These are phyloP conservation scores for Simplicillium aogashimaense DNA, from an alignment of 2,329 filamentous ascomycete species.

Conservation along the genomic window DNA sequence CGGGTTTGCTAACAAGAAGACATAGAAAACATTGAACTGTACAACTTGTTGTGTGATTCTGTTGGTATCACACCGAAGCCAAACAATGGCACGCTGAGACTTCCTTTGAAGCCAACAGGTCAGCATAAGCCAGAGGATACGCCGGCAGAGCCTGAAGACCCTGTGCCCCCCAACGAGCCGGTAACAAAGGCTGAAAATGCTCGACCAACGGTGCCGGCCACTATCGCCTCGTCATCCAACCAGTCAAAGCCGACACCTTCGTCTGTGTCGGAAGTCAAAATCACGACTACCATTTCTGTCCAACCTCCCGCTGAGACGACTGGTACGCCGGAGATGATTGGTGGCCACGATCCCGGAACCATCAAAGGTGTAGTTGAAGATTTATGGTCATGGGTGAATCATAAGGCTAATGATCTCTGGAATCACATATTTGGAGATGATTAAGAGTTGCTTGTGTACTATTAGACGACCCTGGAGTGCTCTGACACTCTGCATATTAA, in stretches of 20 bases:
- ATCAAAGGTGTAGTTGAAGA: background rate
- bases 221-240: background rate
- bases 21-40: constrained; percentile 88
- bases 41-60: constrained; percentile 89
- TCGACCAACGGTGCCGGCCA: background rate
- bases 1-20: constrained; percentile 13
- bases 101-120: constrained; percentile 57
- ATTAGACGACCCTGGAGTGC: background rate
- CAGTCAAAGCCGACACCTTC: background rate
- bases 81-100: constrained; percentile 79
- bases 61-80: constrained; percentile 61
- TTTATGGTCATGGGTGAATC: background rate
- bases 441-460: background rate
- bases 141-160: constrained; percentile 43
- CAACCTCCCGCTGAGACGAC: background rate
- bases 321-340: background rate
- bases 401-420: background rate
- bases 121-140: constrained; percentile 44
- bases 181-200: background rate
- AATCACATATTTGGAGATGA: background rate
- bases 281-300: background rate
- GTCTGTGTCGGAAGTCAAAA: background rate
- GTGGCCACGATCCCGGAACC: background rate
- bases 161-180: constrained; percentile 22
- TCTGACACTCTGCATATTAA: constrained; percentile 4